These are phyloP conservation scores for Phytophthora boehmeriae DNA, from an alignment of 352 stramenopile species.

Conservation along the genomic window DNA sequence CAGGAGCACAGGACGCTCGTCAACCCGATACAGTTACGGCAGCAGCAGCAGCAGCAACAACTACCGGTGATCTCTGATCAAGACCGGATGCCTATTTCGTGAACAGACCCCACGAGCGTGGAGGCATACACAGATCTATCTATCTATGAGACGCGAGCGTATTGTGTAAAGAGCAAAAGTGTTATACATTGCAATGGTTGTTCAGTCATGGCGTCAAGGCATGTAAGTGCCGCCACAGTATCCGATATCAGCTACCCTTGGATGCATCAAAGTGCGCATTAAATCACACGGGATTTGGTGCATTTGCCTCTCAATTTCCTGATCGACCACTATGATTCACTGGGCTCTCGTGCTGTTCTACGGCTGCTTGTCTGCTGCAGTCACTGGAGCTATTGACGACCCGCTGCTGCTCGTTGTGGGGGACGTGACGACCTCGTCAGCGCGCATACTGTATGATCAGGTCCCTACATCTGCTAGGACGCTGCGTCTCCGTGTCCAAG, in stretches of 20 bases:
- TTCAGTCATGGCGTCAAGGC: constrained; percentile 12
- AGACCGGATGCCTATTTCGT: constrained; percentile 3
- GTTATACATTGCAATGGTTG: constrained; percentile 27
- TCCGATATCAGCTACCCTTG: no score
- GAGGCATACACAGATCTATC: constrained; percentile 33
- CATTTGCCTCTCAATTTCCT: no score
- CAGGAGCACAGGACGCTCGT: constrained; percentile 49
- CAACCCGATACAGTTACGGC: constrained; percentile 41
- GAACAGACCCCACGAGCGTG: constrained; percentile 15
- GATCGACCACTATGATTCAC: neutral
- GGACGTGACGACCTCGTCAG: constrained; percentile 45
- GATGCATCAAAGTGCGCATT: no score
- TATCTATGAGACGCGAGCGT: constrained; percentile 45
- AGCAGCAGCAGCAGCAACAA: constrained; percentile 31
- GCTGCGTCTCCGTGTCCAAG: constrained; percentile 28
- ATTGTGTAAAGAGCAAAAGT: constrained; percentile 41
- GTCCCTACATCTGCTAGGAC: constrained; percentile 3
- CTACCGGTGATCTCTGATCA: constrained; percentile 28
- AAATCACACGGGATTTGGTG: no score
- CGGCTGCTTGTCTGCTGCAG: constrained; percentile 6
- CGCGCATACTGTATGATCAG: constrained; percentile 58
- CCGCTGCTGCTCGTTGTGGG: constrained; percentile 58
- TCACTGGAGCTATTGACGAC: constrained; percentile 17
- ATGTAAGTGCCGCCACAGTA: neutral
- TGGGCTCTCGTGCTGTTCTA: constrained; percentile 15